These are phyloP conservation scores for Kazachstania africana DNA, from an alignment of 805 yeast species.

Conservation along the genomic window DNA sequence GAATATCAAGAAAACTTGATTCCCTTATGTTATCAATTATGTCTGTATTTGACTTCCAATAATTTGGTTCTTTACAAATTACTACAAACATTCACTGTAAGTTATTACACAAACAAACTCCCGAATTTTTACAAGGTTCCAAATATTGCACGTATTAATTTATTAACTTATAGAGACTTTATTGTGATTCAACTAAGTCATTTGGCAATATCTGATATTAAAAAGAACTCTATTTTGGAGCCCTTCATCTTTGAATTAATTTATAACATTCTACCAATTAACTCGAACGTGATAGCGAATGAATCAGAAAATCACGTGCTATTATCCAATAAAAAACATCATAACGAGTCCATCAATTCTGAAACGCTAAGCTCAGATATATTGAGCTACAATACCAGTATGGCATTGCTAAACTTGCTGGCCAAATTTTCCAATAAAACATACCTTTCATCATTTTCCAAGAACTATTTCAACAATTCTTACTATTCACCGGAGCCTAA, in stretches of 20 bases:
- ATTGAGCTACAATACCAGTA: slow-evolving; percentile 40
- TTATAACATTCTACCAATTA: slow-evolving; percentile 46
- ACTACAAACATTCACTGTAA: slow-evolving; percentile 33
- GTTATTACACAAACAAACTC: slow-evolving; percentile 35
- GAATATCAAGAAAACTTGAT: too few relatives aligned
- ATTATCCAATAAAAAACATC: too few relatives aligned
- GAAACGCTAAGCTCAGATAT: too few relatives aligned
- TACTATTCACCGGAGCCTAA: too few relatives aligned
- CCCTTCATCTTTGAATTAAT: slow-evolving; percentile 38
- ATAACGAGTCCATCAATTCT: too few relatives aligned
- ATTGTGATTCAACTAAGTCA: too few relatives aligned
- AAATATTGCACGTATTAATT: too few relatives aligned
- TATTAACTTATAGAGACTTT: too few relatives aligned
- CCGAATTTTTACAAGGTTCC: slow-evolving; percentile 41
- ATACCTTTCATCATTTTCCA: slow-evolving; percentile 14
- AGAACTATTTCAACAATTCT: too few relatives aligned
- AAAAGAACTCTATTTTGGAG: background rate
- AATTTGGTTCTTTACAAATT: slow-evolving; percentile 29
- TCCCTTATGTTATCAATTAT: slow-evolving; percentile 39
- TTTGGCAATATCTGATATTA: too few relatives aligned
- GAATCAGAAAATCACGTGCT: too few relatives aligned
- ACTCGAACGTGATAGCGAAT: slow-evolving; percentile 7
- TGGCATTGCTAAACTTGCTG: slow-evolving; percentile 32
- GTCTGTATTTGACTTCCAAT: slow-evolving; percentile 38
- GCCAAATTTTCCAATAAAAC: slow-evolving; percentile 20